Evolutionary conservation across 345 rosid species (phyloP).

Genomic region (Hibiscus mutabilis): DNA sequence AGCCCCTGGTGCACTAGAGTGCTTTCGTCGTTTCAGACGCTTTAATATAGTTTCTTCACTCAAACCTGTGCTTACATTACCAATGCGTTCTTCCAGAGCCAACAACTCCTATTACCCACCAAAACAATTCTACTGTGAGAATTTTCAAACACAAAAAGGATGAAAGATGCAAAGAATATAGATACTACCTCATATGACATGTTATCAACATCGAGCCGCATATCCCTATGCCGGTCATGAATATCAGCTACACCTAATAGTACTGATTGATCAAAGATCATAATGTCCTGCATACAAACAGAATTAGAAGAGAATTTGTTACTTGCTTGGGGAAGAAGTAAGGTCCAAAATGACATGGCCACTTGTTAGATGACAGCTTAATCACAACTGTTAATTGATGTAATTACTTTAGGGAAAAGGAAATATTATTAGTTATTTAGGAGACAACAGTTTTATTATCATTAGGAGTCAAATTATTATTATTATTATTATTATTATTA

Average conservation of each 20-base stretch:
- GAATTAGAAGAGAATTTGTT: background rate
- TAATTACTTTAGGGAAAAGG: no score
- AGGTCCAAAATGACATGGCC: background rate
- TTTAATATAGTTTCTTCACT: conserved; percentile 54
- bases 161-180: background rate
- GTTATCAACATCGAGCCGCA: conserved; percentile 96
- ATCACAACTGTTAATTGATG: no score
- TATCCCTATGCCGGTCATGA: conserved; percentile 79
- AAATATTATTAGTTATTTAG: no score
- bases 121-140: conserved; percentile 1
- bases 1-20: conserved; percentile 10
- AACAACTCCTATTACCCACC: conserved; percentile 55
- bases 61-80: conserved; percentile 80
- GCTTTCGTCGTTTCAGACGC: conserved; percentile 41
- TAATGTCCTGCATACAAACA: conserved; percentile 54
- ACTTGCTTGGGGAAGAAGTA: background rate
- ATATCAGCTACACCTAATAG: conserved; percentile 52
- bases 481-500: no score
- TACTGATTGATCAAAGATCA: conserved; percentile 72
- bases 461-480: no score
- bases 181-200: conserved; percentile 86
- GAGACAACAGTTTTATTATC: no score
- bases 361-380: no score
- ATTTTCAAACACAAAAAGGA: background rate
- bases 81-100: conserved; percentile 85